These are phyloP conservation scores for Aureobasidium mangrovei DNA, from an alignment of 2,329 filamentous ascomycete species.

Conservation along the genomic window DNA sequence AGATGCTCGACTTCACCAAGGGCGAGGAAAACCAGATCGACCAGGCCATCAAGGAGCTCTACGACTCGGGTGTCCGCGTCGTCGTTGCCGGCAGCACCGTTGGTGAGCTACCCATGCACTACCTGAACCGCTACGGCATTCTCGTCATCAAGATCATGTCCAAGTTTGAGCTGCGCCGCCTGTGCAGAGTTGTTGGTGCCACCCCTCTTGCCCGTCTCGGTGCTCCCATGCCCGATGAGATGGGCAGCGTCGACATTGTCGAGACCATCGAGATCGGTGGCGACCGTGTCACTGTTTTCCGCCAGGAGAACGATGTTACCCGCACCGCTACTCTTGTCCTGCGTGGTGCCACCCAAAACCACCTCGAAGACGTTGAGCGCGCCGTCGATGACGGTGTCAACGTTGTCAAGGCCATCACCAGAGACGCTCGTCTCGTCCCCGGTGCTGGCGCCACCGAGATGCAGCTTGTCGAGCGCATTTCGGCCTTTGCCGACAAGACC, in stretches of 20 bases:
- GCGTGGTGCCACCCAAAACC: slow-evolving; percentile 92
- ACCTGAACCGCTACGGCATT: slow-evolving; percentile 94
- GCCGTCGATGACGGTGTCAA: slow-evolving; percentile 98
- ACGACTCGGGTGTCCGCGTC: slow-evolving; percentile 87
- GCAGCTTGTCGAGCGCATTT: slow-evolving; percentile 86
- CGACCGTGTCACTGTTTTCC: slow-evolving; percentile 95
- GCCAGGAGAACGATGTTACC: slow-evolving; percentile 88
- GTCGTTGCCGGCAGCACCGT: slow-evolving; percentile 89
- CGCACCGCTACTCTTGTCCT: slow-evolving; percentile 91
- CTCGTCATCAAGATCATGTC: slow-evolving; percentile 93
- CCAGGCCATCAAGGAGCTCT: slow-evolving; percentile 82
- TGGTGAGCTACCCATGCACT: slow-evolving; percentile 92
- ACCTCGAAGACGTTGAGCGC: slow-evolving; percentile 92
- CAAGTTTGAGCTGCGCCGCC: slow-evolving; percentile 91
- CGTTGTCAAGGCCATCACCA: slow-evolving; percentile 95
- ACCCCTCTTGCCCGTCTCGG: slow-evolving; percentile 92
- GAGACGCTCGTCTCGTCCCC: slow-evolving; percentile 81
- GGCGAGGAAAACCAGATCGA: slow-evolving; percentile 92
- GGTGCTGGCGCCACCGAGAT: slow-evolving; percentile 92
- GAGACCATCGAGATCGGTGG: slow-evolving; percentile 97
- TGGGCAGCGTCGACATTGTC: slow-evolving; percentile 88
- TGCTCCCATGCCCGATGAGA: slow-evolving; percentile 99
- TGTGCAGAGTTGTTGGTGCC: slow-evolving; percentile 93
- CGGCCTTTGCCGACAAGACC: slow-evolving; percentile 83
- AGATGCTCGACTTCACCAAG: slow-evolving; percentile 98